Conservation (phyloP, 257 asterid genomes). For the Cinchona pubescens region DNA sequence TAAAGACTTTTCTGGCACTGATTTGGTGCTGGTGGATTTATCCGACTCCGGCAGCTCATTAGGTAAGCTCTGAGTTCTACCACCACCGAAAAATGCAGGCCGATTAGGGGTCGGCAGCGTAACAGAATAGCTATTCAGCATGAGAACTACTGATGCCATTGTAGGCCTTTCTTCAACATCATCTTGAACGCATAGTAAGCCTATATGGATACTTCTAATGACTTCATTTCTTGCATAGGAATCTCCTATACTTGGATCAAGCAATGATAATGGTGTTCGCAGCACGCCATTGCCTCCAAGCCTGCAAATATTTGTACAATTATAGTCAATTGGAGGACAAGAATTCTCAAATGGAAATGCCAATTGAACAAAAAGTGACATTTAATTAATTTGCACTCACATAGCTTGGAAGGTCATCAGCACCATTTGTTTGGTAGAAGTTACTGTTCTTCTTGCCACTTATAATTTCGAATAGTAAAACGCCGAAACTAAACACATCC, state of each 20-base stretch:
- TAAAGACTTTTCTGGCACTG: too few species aligned
- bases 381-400: too few species aligned
- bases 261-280: conserved; percentile 10
- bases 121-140: conserved; percentile 19
- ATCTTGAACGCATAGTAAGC: conserved; percentile 31
- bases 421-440: too few species aligned
- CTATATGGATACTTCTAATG: conserved; percentile 19
- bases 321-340: too few species aligned
- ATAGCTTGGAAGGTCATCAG: too few species aligned
- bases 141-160: conserved; percentile 23
- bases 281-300: conserved; percentile 26
- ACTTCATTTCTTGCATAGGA: conserved; percentile 12
- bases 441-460: too few species aligned
- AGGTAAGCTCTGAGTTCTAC: neutral
- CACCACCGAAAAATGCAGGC: conserved; percentile 18
- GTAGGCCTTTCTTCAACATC: conserved; percentile 24
- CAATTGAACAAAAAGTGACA: too few species aligned
- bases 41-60: neutral
- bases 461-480: too few species aligned
- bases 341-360: too few species aligned
- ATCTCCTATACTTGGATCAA: conserved; percentile 24
- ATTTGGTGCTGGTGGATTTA: too few species aligned
- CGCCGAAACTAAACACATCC: too few species aligned
- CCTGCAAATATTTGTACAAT: conserved; percentile 11
- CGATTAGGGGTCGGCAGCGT: conserved; percentile 11